Conservation (phyloP, 106 monocot genomes). For the Apostasia ramifera region DNA sequence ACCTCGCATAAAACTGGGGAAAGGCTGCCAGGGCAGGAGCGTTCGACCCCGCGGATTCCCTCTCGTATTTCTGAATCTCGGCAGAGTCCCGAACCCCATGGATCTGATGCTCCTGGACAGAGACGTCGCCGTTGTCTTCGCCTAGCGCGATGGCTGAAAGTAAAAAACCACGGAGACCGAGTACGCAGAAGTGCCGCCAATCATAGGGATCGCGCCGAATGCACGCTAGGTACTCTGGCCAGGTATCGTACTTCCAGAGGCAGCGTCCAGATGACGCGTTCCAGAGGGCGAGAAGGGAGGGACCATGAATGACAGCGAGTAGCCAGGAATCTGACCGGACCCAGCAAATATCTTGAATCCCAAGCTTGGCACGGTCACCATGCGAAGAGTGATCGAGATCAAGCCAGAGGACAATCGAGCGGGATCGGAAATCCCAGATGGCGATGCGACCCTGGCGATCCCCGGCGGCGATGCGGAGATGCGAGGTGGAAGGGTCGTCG, state of each 20-base stretch:
- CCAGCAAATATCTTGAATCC: conserved; percentile 98
- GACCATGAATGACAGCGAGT: conserved; percentile 70
- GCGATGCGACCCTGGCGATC: conserved; percentile 93
- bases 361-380: conserved; percentile 27
- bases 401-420: conserved; percentile 63
- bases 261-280: conserved; percentile 51
- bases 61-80: conserved; percentile 56
- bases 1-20: conserved; percentile 38
- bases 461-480: conserved; percentile 72
- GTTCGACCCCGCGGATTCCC: conserved; percentile 15
- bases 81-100: conserved; percentile 15
- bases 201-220: conserved; percentile 96
- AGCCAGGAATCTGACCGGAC: conserved; percentile 62
- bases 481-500: conserved; percentile 44
- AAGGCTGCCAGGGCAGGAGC: conserved; percentile 50
- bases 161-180: conserved; percentile 75
- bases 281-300: conserved; percentile 72
- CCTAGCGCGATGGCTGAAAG: conserved; percentile 54
- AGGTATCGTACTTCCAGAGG: conserved; percentile 89
- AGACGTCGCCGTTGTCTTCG: conserved; percentile 24
- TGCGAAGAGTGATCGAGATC: conserved; percentile 27
- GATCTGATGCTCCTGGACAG: conserved; percentile 55
- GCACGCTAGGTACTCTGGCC: conserved; percentile 77
- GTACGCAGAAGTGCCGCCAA: conserved; percentile 54
- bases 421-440: conserved; percentile 68